Evolutionary conservation across 305 asterid genomes (phyloP), one percentile per base, ranked within the genome.

Genomic region (Solanum hybrid): DNA sequence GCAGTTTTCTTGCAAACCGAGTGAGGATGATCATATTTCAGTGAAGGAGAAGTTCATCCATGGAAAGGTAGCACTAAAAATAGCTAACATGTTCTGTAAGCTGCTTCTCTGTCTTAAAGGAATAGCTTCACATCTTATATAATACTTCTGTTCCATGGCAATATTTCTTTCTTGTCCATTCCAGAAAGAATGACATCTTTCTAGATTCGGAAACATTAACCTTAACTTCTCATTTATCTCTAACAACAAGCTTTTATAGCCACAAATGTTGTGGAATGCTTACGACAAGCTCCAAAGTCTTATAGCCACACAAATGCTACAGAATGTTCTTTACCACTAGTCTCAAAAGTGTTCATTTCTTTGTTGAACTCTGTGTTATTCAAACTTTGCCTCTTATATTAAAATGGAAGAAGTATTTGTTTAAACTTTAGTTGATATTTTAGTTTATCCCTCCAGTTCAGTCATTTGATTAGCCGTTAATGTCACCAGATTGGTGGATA

Each of bases 21-120:
- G 93, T 89, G 94, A 91, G 86, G 92, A 79, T 87, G 98, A 96
- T 93, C 99, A 94, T 93, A 97, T 96, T 91, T 95, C 99, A 29
- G 92, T 94, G 39, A 97, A 96, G 94, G 99, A 97, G 94, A 96
- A 95, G 92, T 97, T 95, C 93, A 96, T 97, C 90, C 92, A 95
- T 84, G 97, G 96, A 86, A 97, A 97, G 98, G 99, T 97, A 95
- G 88, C 92, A 80, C 92, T 91, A 61, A 90, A 88, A 89, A 51
- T 82, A 41, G 88, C 61, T 31, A 84, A 29, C 75, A 29, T 84
- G 75, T 84, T 51, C 88, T 41, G 75, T 20, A 41, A 9, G 76
- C 39, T 2, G 20, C 14, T 83, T 83, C 39, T 29, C 39, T 29
- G 24, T 45, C 39, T 51, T 83, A 17, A 3, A 10, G 27, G 10